These are phyloP conservation scores for Gaeumannomyces tritici DNA, from an alignment of 2,329 filamentous ascomycete genomes.

Conservation along the genomic window DNA sequence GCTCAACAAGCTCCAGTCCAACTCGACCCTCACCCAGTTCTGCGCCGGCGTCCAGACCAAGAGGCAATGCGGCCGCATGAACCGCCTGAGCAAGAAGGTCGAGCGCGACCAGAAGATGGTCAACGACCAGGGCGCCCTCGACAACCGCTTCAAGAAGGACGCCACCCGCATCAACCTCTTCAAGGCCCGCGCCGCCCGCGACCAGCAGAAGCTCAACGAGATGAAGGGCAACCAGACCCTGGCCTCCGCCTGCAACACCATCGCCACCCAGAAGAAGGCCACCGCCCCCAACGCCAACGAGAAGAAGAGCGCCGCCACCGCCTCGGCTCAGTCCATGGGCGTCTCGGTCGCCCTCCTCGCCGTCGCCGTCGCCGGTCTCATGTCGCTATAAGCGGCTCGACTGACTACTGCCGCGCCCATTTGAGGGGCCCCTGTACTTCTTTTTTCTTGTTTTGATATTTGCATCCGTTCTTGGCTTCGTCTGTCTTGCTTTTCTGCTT, in stretches of 20 bases:
- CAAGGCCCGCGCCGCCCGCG: slow-evolving; percentile 19
- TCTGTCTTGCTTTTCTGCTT: background rate
- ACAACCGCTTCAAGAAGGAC: slow-evolving; percentile 22
- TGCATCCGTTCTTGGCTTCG: background rate
- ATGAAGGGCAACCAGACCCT: slow-evolving; percentile 25
- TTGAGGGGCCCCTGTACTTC: background rate
- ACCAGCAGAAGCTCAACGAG: slow-evolving; percentile 17
- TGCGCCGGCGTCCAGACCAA: slow-evolving; percentile 12
- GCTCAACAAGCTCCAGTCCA: slow-evolving; percentile 14
- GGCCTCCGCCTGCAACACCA: slow-evolving; percentile 6
- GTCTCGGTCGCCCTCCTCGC: slow-evolving; percentile 2
- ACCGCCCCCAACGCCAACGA: background rate
- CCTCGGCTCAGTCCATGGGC: background rate
- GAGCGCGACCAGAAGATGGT: slow-evolving; percentile 11
- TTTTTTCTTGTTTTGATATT: background rate
- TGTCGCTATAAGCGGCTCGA: slow-evolving; percentile 3
- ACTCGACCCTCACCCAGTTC: slow-evolving; percentile 14
- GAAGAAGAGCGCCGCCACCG: background rate
- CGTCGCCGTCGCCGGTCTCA: slow-evolving; percentile 4
- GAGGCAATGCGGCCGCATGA: slow-evolving; percentile 10
- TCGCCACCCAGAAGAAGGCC: background rate
- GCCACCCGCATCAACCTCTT: slow-evolving; percentile 22
- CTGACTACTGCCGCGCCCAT: no score
- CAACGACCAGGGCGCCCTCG: slow-evolving; percentile 20
- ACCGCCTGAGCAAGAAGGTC: slow-evolving; percentile 12